phyloP scores from a whole-genome alignment of 148 eudicot species.

The Rhododendron vialii region DNA sequence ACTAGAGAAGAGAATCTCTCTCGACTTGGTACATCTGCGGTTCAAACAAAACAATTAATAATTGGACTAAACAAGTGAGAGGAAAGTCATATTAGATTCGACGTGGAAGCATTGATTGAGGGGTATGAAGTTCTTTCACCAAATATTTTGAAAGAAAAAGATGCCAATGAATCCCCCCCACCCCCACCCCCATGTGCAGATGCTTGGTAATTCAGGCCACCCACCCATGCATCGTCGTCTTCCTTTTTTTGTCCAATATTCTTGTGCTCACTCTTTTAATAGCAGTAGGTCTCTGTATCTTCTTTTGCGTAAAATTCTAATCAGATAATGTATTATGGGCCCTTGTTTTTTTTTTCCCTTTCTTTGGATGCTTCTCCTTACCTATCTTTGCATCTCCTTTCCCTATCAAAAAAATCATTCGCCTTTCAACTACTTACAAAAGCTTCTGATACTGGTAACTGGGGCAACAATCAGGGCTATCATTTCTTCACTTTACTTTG shows the following conservation, averaged over 20 bases:
- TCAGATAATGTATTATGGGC: not conserved
- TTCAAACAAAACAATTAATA: not conserved
- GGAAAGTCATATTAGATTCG: not conserved
- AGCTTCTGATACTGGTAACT: not conserved
- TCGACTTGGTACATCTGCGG: not conserved
- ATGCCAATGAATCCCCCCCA: not conserved
- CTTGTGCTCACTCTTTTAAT: not conserved
- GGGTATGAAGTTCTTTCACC: conserved; percentile 9
- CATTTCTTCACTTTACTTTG: not conserved
- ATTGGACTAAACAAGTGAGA: not conserved
- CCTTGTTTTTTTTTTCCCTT: not conserved
- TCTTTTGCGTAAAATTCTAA: conserved; percentile 7
- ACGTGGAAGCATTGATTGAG: conserved; percentile 6
- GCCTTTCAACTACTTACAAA: not conserved
- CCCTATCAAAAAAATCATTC: not conserved
- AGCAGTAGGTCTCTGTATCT: not conserved
- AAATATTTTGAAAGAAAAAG: conserved; percentile 4
- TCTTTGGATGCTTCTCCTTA: conserved; percentile 9
- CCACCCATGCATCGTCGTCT: not conserved
- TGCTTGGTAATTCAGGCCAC: not conserved
- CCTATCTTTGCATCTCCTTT: conserved; percentile 21
- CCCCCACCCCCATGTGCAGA: conserved; percentile 6
- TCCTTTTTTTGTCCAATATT: not conserved
- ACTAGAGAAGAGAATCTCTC: not conserved
- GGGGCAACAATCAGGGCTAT: not conserved